Conservation (phyloP, 192 early-diverging fungal genomes). For the Podochytrium sp. region DNA sequence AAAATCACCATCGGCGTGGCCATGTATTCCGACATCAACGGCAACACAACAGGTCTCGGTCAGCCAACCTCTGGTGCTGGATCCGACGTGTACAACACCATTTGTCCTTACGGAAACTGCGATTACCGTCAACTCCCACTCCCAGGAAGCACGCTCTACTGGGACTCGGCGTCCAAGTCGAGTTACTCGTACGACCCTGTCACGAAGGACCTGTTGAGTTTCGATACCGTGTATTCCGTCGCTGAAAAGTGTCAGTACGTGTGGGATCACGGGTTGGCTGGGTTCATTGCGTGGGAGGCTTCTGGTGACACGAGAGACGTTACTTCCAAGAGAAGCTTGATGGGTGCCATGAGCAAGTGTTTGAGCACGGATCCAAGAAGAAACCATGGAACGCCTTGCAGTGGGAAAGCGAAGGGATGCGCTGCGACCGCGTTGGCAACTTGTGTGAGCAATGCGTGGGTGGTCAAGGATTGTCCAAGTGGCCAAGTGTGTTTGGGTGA, state of each 20-base stretch:
- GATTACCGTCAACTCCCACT: no score
- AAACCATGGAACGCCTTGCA: background rate
- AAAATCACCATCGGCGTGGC: conserved; percentile 90
- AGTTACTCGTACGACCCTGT: conserved; percentile 76
- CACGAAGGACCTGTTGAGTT: conserved; percentile 73
- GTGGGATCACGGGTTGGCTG: conserved; percentile 40
- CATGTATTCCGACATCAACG: conserved; percentile 88
- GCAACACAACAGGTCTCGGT: conserved; percentile 62
- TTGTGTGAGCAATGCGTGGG: background rate
- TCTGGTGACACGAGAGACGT: background rate
- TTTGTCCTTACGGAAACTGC: background rate
- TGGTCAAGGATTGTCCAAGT: background rate
- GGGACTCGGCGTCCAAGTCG: conserved; percentile 76
- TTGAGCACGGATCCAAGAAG: background rate
- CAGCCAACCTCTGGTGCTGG: background rate
- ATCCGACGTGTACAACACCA: background rate
- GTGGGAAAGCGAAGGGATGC: background rate
- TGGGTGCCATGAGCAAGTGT: background rate
- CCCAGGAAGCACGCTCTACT: conserved; percentile 61
- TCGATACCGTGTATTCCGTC: conserved; percentile 62
- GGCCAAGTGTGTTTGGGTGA: background rate
- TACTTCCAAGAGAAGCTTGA: background rate
- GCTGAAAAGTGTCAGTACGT: conserved; percentile 48
- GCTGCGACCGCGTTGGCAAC: background rate
- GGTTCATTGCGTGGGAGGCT: conserved; percentile 54